Base-by-base conservation (phyloP, 768 basidiomycete genomes). In the Pilatotrama ljubarskyi region DNA sequence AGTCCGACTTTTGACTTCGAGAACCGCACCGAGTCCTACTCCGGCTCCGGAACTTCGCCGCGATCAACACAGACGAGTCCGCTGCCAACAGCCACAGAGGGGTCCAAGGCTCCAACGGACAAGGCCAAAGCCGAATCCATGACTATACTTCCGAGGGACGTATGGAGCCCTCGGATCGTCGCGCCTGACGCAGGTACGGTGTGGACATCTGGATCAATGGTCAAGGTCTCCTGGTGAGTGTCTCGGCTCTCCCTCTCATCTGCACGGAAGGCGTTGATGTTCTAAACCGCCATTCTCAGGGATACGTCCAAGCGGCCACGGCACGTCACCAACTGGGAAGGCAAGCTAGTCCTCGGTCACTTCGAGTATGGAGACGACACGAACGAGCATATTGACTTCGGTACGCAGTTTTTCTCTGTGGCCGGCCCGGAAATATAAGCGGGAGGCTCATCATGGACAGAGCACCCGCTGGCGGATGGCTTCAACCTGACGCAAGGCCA, bases 191-290 rank as follows among this genome's bases (percentile, higher is more conserved):
- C 72, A 13, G 67, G 66, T 17, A 78, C 81, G 1, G 75, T 82
- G 17, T 88, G 86, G 86, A 69, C 67, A 11, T 72, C 77, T 18
- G 85, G 85, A 1, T 59, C 74, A 8, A 72, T 63, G 3, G 77
- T 79, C 61, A 78, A 71, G 17, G 84, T 86, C 49, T 79, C 78
- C 7, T 88, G 85, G 86, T 84, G 59, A 54, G 79, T 59, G 22
- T 61, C 44, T 55, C 66, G 59, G 41, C 57, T 3, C 15, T 10
- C 42, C n/a, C n/a, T n/a, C 36, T 56, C 55, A 2, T 62, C 38
- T 53, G 42, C 65, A 56, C 15, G 55, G 41, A 56, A 22, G 22
- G 3, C 13, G 14, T 36, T 35, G 37, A 7, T 51, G 37, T 59
- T 44, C 52, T 38, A 14, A 46, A 22, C 0, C 18, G 3, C 11